phyloP scores from a whole-genome alignment of 495 filamentous ascomycete genomes.

The Bryoglossum gracile region DNA sequence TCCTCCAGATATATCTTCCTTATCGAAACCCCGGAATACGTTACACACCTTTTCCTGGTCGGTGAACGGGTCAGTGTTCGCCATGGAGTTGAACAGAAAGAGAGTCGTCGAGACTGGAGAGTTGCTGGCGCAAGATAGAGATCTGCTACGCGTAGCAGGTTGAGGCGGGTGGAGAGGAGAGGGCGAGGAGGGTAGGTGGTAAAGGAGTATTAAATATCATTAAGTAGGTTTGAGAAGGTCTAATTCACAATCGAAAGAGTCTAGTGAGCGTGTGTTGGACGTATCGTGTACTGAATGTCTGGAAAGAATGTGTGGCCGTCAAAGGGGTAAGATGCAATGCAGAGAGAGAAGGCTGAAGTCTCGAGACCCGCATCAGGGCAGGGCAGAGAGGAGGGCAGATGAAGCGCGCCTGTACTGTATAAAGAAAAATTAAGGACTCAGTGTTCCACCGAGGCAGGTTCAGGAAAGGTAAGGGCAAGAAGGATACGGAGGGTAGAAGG shows the following conservation, averaged over 20 bases:
- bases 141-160: slow-evolving; percentile 9
- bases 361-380: not conserved
- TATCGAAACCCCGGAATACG: not conserved
- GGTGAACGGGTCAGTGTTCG: slow-evolving; percentile 4
- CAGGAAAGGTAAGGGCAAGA: slow-evolving; percentile 4
- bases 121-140: slow-evolving; percentile 7
- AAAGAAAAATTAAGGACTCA: not conserved
- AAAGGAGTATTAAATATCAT: slow-evolving; percentile 22
- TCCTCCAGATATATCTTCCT: not conserved
- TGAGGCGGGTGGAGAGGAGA: slow-evolving; percentile 1
- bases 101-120: not conserved
- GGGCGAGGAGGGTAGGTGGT: slow-evolving; percentile 5
- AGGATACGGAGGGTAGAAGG: not conserved
- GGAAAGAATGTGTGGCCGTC: slow-evolving; percentile 3
- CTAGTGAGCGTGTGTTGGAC: slow-evolving; percentile 9
- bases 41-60: slow-evolving; percentile 23
- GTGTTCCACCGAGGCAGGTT: too few species aligned
- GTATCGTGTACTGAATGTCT: not conserved
- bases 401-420: not conserved
- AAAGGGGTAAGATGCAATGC: not conserved
- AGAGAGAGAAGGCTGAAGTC: slow-evolving; percentile 4
- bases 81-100: slow-evolving; percentile 8
- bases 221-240: slow-evolving; percentile 19
- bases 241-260: slow-evolving; percentile 9
- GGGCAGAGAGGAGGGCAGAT: not conserved